Conservation (phyloP, 768 basidiomycete species). For the Amanita molliuscula region DNA sequence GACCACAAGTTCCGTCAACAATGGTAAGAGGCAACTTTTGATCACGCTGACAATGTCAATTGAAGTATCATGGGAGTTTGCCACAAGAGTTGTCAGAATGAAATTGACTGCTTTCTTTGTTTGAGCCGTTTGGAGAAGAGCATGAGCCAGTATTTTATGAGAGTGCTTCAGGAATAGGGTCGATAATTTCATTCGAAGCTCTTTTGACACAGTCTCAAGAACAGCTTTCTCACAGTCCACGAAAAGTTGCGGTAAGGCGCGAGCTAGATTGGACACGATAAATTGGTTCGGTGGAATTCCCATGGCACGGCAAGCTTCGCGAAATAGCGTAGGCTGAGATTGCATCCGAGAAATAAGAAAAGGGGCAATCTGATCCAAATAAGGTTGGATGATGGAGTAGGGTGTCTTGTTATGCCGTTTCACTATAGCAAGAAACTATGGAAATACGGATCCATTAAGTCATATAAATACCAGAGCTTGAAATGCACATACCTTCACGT, state of each 20-base stretch:
- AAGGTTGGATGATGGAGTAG: slow-evolving; percentile 61
- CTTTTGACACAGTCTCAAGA: slow-evolving; percentile 50
- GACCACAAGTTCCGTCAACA: slow-evolving; percentile 70
- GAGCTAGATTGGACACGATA: slow-evolving; percentile 47
- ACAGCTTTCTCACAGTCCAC: slow-evolving; percentile 47
- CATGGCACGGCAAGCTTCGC: slow-evolving; percentile 63
- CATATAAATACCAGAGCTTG: background rate
- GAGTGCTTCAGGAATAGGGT: slow-evolving; percentile 46
- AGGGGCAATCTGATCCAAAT: slow-evolving; percentile 55
- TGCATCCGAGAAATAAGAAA: slow-evolving; percentile 51
- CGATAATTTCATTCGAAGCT: slow-evolving; percentile 34
- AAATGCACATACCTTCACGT: slow-evolving; percentile 42
- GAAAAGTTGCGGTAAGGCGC: slow-evolving; percentile 64
- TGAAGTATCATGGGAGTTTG: slow-evolving; percentile 26
- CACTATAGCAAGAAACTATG: slow-evolving; percentile 48
- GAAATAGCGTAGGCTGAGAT: slow-evolving; percentile 46
- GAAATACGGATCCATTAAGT: background rate
- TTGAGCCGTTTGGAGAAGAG: slow-evolving; percentile 50
- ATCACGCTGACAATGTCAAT: slow-evolving; percentile 44
- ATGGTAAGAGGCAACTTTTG: slow-evolving; percentile 53
- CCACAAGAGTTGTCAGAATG: slow-evolving; percentile 45
- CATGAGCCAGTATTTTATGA: slow-evolving; percentile 51
- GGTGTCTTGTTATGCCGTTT: slow-evolving; percentile 49
- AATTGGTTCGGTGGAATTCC: slow-evolving; percentile 47
- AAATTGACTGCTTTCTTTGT: slow-evolving; percentile 55